Conservation (phyloP, 2,329 filamentous ascomycete species). For the Colletotrichum tropicicola region DNA sequence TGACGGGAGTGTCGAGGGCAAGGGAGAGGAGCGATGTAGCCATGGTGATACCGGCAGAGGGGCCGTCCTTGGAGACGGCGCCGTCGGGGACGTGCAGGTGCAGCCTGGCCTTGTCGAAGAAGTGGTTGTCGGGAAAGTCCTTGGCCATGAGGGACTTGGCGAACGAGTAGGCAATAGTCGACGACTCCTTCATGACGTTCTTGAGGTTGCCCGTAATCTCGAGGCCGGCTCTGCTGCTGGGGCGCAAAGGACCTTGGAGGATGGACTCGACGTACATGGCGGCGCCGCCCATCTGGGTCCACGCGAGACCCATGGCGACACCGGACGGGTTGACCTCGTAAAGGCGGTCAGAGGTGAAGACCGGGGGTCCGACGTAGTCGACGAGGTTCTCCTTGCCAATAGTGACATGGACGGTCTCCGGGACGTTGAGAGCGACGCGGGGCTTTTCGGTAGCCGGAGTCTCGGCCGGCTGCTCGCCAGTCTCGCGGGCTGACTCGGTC, state of each 20-base stretch:
- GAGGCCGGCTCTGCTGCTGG: slow-evolving; percentile 78
- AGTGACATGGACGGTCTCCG: slow-evolving; percentile 84
- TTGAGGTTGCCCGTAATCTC: slow-evolving; percentile 96
- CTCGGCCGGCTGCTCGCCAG: slow-evolving; percentile 36
- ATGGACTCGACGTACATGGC: slow-evolving; percentile 98
- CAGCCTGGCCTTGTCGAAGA: slow-evolving; percentile 95
- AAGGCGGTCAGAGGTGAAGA: slow-evolving; percentile 94
- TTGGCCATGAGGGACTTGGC: slow-evolving; percentile 88
- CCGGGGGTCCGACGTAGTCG: slow-evolving; percentile 94
- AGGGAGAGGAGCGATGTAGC: slow-evolving; percentile 90
- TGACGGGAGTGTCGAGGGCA: slow-evolving; percentile 79
- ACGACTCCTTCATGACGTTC: slow-evolving; percentile 98
- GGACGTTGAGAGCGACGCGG: slow-evolving; percentile 81
- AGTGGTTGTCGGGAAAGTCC: slow-evolving; percentile 88
- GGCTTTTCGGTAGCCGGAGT: slow-evolving; percentile 62
- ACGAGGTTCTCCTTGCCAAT: slow-evolving; percentile 92
- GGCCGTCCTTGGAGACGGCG: slow-evolving; percentile 93
- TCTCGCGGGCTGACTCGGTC: slow-evolving; percentile 64
- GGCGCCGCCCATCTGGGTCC: slow-evolving; percentile 96
- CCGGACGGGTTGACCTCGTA: slow-evolving; percentile 94
- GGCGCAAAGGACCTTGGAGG: slow-evolving; percentile 81
- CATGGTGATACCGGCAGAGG: slow-evolving; percentile 97
- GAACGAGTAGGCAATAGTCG: slow-evolving; percentile 94
- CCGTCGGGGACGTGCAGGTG: slow-evolving; percentile 98
- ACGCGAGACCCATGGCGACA: slow-evolving; percentile 97